A percentile compares a stretch with the other conserved stretches of the same genome.
Evolutionary conservation across 2,329 filamentous ascomycete species (phyloP).

Genomic region (Lecanicillium sp.): DNA sequence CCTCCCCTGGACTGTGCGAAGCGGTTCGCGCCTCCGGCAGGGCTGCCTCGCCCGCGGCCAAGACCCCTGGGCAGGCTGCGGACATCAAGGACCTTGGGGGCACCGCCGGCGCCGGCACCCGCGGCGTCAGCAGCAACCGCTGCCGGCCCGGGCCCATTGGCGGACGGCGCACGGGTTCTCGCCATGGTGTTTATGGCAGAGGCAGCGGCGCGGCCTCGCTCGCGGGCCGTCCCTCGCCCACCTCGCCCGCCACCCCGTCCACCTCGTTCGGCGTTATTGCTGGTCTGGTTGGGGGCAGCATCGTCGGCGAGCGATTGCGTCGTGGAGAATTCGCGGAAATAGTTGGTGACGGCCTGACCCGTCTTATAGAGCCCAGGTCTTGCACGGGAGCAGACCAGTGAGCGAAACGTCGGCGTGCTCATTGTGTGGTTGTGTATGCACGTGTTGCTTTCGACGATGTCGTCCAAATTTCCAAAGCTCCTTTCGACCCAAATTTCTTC

Average conservation of each 20-base stretch:
- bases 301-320: conserved; percentile 30
- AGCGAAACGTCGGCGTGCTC: conserved; percentile 34
- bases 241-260: no score
- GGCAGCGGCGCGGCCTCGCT: conserved; percentile 29
- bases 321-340: conserved; percentile 34
- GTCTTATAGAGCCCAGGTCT: conserved; percentile 29
- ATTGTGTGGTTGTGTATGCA: conserved; percentile 22
- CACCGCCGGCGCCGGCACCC: neutral
- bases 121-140: conserved; percentile 1
- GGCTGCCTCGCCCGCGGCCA: conserved; percentile 22
- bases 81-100: conserved; percentile 34
- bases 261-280: conserved; percentile 17
- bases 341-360: conserved; percentile 26
- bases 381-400: conserved; percentile 28
- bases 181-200: conserved; percentile 29
- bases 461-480: conserved; percentile 2
- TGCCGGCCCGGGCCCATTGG: neutral
- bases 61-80: conserved; percentile 30
- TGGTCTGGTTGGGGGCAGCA: neutral
- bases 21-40: conserved; percentile 14
- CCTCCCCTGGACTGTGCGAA: conserved; percentile 13
- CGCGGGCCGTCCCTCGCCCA: conserved; percentile 18
- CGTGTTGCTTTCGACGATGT: neutral
- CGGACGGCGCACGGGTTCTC: conserved; percentile 16
- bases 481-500: conserved; percentile 8